These are phyloP conservation scores for Aureobasidium leucospermi DNA, from an alignment of 2,329 filamentous ascomycete genomes.

Conservation along the genomic window DNA sequence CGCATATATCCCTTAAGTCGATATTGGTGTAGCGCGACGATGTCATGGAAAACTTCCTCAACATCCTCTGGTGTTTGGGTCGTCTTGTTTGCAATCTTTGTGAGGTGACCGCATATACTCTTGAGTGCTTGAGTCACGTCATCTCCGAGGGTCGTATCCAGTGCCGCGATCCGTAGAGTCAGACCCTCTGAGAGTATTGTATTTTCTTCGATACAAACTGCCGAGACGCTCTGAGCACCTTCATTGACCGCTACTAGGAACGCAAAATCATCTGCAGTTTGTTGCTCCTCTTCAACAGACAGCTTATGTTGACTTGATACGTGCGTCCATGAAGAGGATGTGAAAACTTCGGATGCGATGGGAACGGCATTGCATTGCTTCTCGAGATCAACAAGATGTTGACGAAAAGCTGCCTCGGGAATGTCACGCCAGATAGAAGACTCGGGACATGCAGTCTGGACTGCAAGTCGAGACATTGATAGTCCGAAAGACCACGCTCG, in stretches of 20 bases:
- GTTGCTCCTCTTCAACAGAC: background rate
- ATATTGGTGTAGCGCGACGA: background rate
- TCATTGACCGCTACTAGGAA: conserved; percentile 11
- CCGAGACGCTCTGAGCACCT: conserved; percentile 10
- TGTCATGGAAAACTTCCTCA: background rate
- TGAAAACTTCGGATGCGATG: background rate
- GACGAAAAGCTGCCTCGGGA: background rate
- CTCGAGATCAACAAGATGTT: conserved; percentile 8
- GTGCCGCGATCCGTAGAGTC: conserved; percentile 7
- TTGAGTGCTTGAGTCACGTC: background rate
- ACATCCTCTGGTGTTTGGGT: background rate
- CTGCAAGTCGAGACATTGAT: background rate
- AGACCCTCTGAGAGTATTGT: background rate
- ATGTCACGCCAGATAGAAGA: background rate
- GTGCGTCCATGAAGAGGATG: background rate
- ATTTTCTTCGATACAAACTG: conserved; percentile 6
- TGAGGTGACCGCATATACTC: background rate
- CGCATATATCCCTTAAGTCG: background rate
- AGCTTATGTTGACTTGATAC: background rate
- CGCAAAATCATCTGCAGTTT: conserved; percentile 10
- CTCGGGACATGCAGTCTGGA: background rate
- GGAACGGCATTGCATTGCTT: conserved; percentile 9
- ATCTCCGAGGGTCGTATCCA: background rate
- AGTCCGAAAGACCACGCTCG: too few relatives aligned
- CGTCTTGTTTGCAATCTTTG: background rate